Percentiles rank a stretch among this genome's conserved stretches.
These are phyloP conservation scores for Rauvolfia tetraphylla DNA, from an alignment of 257 asterid species.

Conservation along the genomic window DNA sequence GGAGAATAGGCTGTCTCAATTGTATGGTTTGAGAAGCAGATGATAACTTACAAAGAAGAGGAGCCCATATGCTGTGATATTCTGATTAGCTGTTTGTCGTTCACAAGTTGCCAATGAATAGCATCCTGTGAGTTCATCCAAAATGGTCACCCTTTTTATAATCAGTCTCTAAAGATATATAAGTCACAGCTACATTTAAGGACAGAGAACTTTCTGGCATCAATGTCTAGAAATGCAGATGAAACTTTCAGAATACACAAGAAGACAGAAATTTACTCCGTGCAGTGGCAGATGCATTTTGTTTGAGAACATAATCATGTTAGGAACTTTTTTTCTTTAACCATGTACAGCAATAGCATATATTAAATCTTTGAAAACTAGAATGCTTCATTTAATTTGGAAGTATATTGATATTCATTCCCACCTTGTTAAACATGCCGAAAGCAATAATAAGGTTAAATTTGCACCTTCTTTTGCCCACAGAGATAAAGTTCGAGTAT, in stretches of 20 bases:
- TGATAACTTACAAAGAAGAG: slow-evolving; percentile 73
- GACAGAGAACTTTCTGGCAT: background rate
- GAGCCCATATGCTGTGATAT: slow-evolving; percentile 87
- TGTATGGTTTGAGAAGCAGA: slow-evolving; percentile 6
- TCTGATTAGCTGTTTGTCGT: slow-evolving; percentile 59
- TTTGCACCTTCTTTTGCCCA: background rate
- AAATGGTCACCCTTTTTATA: background rate
- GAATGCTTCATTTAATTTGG: background rate
- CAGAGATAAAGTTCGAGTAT: background rate
- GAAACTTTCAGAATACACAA: background rate
- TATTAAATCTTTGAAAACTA: background rate
- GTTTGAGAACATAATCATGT: background rate
- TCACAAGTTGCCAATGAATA: slow-evolving; percentile 77
- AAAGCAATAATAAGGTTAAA: background rate
- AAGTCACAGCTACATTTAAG: background rate
- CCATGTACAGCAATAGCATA: background rate
- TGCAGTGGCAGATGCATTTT: background rate
- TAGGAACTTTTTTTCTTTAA: background rate
- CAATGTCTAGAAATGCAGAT: background rate
- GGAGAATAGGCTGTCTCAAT: background rate
- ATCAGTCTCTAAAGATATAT: background rate
- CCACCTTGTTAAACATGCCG: background rate
- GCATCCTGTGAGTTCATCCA: slow-evolving; percentile 59
- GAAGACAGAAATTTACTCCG: background rate
- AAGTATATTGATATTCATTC: background rate